Base-by-base conservation (phyloP, 2,329 filamentous ascomycete genomes). In the Diaporthe longicolla region DNA sequence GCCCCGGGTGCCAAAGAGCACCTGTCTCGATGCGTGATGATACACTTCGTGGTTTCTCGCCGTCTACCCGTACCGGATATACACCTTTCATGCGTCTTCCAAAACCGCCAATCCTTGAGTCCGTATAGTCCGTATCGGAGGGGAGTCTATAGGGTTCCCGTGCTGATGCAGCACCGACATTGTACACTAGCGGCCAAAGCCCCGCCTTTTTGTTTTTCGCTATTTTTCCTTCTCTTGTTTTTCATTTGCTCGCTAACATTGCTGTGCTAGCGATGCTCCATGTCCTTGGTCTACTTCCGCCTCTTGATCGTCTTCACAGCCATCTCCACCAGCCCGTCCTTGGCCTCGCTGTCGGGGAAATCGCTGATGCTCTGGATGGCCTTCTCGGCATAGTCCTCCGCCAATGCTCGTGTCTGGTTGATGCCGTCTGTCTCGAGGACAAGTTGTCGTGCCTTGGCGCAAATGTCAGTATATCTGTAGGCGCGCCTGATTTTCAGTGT, bases 271-370 rank as follows among this genome's bases (percentile, higher is more conserved):
- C 35, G 21, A 24, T 52, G 59, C 21, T 37, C 35, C 61, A 17
- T 58, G n/a, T 11, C 5, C 26, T 26, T 7, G 15, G 29, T 57
- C 57, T 81, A 98, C 84, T 98, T 98, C 82, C 95, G 89, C 80
- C 96, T 90, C 84, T 95, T 93, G 86, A 98, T 91, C 21, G 95
- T 95, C 87, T 98, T 98, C 79, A 93, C 90, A 78, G 95, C 97
- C 94, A 98, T 98, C 80, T 98, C 95, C 59, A 98, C 87, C 54
- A 99, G 87, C 0, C 96, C 96, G 40, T 93, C 90, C 86, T 98
- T 98, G 74, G 97, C 97, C 77, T 98, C 96, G 82, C 95, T 96
- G n/a, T 95, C 93, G 9, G 97, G 97, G 83, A 99, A 98, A 59
- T 87, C 85, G 76, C 89, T 88, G 79, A 99, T 94, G n/a, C 95